phyloP scores from a whole-genome alignment of 257 asterid species.

The Solanum ossicruentum region DNA sequence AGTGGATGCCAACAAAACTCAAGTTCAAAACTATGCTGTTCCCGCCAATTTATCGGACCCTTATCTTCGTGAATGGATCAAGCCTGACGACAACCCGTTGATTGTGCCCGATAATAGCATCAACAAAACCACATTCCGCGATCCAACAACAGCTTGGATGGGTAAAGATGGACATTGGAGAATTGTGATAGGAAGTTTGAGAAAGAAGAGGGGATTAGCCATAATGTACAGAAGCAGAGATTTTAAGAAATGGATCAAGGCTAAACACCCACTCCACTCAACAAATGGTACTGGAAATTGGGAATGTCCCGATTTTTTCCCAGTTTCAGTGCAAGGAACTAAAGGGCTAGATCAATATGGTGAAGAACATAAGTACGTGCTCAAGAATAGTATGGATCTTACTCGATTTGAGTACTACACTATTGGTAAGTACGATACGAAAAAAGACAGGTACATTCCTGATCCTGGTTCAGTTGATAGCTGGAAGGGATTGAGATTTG shows the following conservation, averaged over 20 bases:
- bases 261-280: slow-evolving; percentile 30
- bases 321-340: slow-evolving; percentile 8
- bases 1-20: slow-evolving; percentile 9
- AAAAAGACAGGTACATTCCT: slow-evolving; percentile 20
- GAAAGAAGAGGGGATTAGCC: slow-evolving; percentile 12
- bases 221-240: slow-evolving; percentile 27
- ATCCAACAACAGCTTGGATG: slow-evolving; percentile 48
- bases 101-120: slow-evolving; percentile 2
- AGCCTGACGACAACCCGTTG: slow-evolving; percentile 35
- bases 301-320: slow-evolving; percentile 49
- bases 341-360: slow-evolving; percentile 15
- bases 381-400: slow-evolving; percentile 27
- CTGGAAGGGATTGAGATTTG: slow-evolving; percentile 32
- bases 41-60: slow-evolving; percentile 38
- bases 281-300: slow-evolving; percentile 24
- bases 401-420: slow-evolving; percentile 40
- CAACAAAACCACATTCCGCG: slow-evolving; percentile 32
- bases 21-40: slow-evolving; percentile 36
- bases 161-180: slow-evolving; percentile 36
- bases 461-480: slow-evolving; percentile 22
- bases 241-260: slow-evolving; percentile 30
- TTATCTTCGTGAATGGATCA: slow-evolving; percentile 28
- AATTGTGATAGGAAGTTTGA: slow-evolving; percentile 14
- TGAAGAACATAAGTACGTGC: slow-evolving; percentile 10
- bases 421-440: slow-evolving; percentile 12